A percentile compares a stretch with the other conserved stretches of the same genome.
phyloP scores from a whole-genome alignment of 148 eudicot species.

The Beta vulgaris region DNA sequence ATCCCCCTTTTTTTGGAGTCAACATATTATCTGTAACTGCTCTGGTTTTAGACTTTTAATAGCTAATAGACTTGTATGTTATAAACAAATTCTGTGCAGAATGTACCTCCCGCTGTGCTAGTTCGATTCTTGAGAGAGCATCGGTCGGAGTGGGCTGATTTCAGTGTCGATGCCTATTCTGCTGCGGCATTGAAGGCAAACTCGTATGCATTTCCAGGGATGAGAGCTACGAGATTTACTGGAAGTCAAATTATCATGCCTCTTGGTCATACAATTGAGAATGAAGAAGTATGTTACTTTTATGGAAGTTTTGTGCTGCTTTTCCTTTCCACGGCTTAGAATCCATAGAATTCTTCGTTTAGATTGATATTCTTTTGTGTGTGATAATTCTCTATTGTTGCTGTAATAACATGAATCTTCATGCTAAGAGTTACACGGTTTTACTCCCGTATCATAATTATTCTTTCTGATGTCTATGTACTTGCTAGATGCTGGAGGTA shows the following conservation, averaged over 20 bases:
- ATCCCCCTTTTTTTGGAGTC: constrained; percentile 1
- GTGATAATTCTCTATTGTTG: background rate
- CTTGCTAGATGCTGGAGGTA: constrained; percentile 74
- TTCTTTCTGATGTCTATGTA: constrained; percentile 4
- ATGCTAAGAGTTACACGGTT: background rate
- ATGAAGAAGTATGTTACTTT: constrained; percentile 67
- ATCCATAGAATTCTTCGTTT: background rate
- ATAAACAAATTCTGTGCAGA: constrained; percentile 38
- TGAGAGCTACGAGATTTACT: constrained; percentile 75
- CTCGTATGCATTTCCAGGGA: constrained; percentile 63
- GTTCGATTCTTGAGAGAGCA: constrained; percentile 92
- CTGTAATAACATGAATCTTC: background rate
- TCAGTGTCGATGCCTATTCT: constrained; percentile 77
- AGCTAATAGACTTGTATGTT: background rate
- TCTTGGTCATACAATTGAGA: constrained; percentile 87
- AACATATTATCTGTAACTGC: background rate
- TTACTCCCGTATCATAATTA: background rate
- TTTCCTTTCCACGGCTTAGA: background rate
- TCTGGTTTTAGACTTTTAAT: background rate
- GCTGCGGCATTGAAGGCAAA: constrained; percentile 70
- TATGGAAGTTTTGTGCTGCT: background rate
- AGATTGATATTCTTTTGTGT: background rate
- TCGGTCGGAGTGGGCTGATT: constrained; percentile 98
- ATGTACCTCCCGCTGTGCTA: constrained; percentile 84
- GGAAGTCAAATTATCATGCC: constrained; percentile 95